These are phyloP conservation scores for Alternaria ethzedia DNA, from an alignment of 2,329 filamentous ascomycete species.

Conservation along the genomic window DNA sequence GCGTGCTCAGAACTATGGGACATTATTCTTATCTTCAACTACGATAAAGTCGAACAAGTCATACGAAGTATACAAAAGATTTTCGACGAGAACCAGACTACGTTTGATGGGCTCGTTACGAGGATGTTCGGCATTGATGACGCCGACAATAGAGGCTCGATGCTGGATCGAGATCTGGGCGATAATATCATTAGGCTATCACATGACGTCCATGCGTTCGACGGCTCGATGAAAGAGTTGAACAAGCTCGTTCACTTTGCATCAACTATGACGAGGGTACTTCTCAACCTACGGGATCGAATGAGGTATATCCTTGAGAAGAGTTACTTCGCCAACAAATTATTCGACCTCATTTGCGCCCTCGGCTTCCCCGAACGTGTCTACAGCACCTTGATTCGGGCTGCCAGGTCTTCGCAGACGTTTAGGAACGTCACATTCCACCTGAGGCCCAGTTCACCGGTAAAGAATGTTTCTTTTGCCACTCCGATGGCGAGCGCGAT, in stretches of 20 bases:
- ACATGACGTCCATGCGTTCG: background rate
- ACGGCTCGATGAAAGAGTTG: background rate
- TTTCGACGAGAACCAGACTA: background rate
- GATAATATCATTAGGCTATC: constrained; percentile 1
- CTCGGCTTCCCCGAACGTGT: constrained; percentile 15
- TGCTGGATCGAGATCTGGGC: constrained; percentile 7
- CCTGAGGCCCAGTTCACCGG: background rate
- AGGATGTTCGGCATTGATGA: constrained; percentile 10
- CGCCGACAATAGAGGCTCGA: background rate
- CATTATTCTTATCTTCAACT: background rate
- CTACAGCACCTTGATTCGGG: constrained; percentile 9
- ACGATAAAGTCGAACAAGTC: background rate
- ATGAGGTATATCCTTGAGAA: constrained; percentile 11
- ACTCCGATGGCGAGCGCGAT: accelerated
- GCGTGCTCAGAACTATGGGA: constrained; percentile 4
- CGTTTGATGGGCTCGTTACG: constrained; percentile 1
- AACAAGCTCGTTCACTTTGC: background rate
- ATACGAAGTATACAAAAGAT: background rate
- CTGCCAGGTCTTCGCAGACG: background rate
- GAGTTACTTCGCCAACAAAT: constrained; percentile 3
- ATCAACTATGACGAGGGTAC: background rate
- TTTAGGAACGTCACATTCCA: background rate
- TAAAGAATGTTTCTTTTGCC: background rate
- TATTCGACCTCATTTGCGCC: constrained; percentile 12
- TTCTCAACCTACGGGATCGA: background rate